Evolutionary conservation across 441 rosid genomes (phyloP).

Genomic region (Lepidium campestre): DNA sequence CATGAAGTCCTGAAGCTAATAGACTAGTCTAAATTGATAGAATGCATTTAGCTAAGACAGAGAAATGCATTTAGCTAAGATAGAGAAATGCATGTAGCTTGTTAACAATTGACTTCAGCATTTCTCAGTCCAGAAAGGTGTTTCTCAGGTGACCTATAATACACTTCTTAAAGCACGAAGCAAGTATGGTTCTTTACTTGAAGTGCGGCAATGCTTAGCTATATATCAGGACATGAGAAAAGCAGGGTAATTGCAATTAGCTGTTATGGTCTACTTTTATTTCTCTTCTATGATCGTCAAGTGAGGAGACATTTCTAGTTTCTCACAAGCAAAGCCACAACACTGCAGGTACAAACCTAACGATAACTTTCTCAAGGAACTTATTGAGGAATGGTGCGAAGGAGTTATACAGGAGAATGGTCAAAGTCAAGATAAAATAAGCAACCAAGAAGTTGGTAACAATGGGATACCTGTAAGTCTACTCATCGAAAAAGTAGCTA

Average conservation of each 20-base stretch:
- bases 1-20: background rate
- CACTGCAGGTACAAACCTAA: constrained; percentile 68
- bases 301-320: background rate
- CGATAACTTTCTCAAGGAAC: constrained; percentile 73
- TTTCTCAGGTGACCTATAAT: constrained; percentile 79
- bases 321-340: constrained; percentile 17
- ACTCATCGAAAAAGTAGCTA: constrained; percentile 77
- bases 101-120: background rate
- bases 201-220: constrained; percentile 84
- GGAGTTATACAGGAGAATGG: constrained; percentile 61
- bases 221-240: constrained; percentile 88
- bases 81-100: background rate
- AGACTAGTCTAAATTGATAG: background rate
- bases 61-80: background rate
- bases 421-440: constrained; percentile 32
- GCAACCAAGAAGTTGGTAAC: constrained; percentile 33
- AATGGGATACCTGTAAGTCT: constrained; percentile 48
- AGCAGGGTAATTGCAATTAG: constrained; percentile 60
- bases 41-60: background rate
- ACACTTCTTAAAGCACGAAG: constrained; percentile 79
- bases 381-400: constrained; percentile 97
- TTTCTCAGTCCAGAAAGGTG: constrained; percentile 14
- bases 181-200: constrained; percentile 74
- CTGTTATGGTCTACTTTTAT: background rate
- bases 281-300: constrained; percentile 6